Evolutionary conservation across 2,329 filamentous ascomycete genomes (phyloP).

Genomic region (Arthrobotrys iridis): DNA sequence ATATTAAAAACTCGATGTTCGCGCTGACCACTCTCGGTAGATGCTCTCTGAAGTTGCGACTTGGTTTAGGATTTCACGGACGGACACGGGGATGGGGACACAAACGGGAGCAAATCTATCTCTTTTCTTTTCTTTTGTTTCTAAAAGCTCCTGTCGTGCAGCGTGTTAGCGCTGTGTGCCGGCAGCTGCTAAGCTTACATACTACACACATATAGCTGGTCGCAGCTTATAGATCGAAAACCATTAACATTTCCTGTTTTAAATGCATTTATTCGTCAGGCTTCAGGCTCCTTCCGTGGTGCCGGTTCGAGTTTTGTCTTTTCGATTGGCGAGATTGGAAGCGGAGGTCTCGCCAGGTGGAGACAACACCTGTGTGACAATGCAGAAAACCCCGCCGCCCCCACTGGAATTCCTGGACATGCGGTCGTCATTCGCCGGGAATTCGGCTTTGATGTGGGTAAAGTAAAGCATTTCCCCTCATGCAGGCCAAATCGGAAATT

Average conservation of each 20-base stretch:
- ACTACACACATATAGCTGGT: neutral
- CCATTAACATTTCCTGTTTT: neutral
- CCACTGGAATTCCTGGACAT: neutral
- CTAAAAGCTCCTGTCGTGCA: too few species aligned
- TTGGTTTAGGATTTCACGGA: too few species aligned
- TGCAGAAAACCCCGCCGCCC: neutral
- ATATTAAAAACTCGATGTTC: too few species aligned
- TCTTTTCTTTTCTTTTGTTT: too few species aligned
- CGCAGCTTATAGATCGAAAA: neutral
- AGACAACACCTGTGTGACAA: conserved; percentile 19
- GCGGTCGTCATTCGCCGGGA: neutral
- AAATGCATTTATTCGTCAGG: neutral
- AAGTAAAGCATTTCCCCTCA: neutral
- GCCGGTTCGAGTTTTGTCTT: neutral
- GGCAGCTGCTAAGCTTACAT: too few species aligned
- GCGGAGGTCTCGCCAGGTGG: conserved; percentile 5
- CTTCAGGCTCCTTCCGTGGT: neutral
- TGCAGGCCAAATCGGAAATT: conserved; percentile 31
- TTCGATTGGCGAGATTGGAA: conserved; percentile 1
- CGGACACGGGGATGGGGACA: too few species aligned
- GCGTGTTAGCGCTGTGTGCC: too few species aligned
- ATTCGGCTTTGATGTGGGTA: neutral
- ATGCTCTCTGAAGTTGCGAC: too few species aligned
- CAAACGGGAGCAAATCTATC: too few species aligned
- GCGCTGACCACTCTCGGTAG: too few species aligned